These are phyloP conservation scores for Stephanodiscus minutulus DNA, from an alignment of 108 stramenopile species.

Conservation along the genomic window DNA sequence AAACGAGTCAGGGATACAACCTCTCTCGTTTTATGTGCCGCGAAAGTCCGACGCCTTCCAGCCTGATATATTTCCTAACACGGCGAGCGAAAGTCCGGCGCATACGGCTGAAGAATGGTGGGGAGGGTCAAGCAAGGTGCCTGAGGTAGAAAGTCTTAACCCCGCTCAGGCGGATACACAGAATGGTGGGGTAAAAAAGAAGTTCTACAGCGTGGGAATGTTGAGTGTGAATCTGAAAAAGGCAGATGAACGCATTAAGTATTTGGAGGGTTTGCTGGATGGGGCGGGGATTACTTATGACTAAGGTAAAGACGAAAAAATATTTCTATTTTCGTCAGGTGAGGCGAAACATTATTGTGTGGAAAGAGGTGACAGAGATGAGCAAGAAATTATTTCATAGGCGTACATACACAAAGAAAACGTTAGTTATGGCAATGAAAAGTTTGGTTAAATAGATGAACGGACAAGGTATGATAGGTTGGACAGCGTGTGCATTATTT, in stretches of 20 bases:
- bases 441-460: too few relatives aligned
- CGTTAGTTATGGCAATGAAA: too few relatives aligned
- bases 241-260: conserved; percentile 70
- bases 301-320: conserved; percentile 3
- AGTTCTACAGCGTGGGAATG: conserved; percentile 66
- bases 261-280: conserved; percentile 79
- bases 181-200: conserved; percentile 46
- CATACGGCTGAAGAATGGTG: conserved; percentile 94
- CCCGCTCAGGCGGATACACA: conserved; percentile 36
- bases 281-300: conserved; percentile 60
- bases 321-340: too few relatives aligned
- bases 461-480: too few relatives aligned
- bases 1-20: conserved; percentile 87
- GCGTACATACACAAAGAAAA: too few relatives aligned
- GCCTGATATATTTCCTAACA: conserved; percentile 96
- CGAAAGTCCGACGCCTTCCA: conserved; percentile 98
- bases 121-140: conserved; percentile 85
- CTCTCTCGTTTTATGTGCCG: conserved; percentile 94
- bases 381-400: too few relatives aligned
- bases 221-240: conserved; percentile 75
- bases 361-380: too few relatives aligned
- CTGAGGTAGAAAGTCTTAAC: conserved; percentile 83
- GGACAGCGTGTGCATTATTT: too few relatives aligned
- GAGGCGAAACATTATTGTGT: neutral
- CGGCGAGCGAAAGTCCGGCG: conserved; percentile 78